Evolutionary conservation across 208 protist species (phyloP), one percentile per base, ranked within the genome.

Genomic region (Acanthamoeba castellanii): DNA sequence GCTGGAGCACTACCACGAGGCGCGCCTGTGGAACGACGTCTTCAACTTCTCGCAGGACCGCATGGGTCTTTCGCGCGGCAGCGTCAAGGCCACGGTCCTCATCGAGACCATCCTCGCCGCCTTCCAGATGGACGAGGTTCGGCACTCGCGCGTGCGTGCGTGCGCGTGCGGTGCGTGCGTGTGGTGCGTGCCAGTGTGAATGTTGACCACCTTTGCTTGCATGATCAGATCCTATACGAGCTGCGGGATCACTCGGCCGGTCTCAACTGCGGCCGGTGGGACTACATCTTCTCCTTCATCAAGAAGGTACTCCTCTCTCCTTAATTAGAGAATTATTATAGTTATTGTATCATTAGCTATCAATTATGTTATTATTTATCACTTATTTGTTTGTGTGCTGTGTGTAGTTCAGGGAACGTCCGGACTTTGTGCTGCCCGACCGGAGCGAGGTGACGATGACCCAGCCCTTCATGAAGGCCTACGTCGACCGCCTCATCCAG

Each of bases 231-330:
- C 22, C 72, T 98, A 11, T 98, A 97, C 64, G 97, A 97, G 94
- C 78, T 98, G n/a, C 52, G 95, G 47, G 95, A 98, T 1, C 97
- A 98, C 92, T 96, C 87, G 11, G 95, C 97, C 27, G 96, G 96
- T 88, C 94, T 98, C 50, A 98, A 98, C 95, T 97, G 97, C 96
- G 97, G 97, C 66, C 59, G 97, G 16, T 98, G 97, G 97, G 97
- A 98, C 95, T 98, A 98, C 81, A 97, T 98, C 52, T 97, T 98
- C 64, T 96, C 85, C 82, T 72, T 96, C 42, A 98, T 98, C 89
- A 97, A 97, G 57, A 97, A 97, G 95, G 70, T 78, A n/a, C 30
- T 9, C 13, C 42, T 72, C 13, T 34, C 27, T 81, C 13, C 37
- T 42, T 9, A 0, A 55, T 55, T 55, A 20, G 14, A 55, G 1